Percentiles rank a stretch among this genome's conserved stretches.
These are phyloP conservation scores for Noccaea bulbosa DNA, from an alignment of 345 rosid species.

Conservation along the genomic window DNA sequence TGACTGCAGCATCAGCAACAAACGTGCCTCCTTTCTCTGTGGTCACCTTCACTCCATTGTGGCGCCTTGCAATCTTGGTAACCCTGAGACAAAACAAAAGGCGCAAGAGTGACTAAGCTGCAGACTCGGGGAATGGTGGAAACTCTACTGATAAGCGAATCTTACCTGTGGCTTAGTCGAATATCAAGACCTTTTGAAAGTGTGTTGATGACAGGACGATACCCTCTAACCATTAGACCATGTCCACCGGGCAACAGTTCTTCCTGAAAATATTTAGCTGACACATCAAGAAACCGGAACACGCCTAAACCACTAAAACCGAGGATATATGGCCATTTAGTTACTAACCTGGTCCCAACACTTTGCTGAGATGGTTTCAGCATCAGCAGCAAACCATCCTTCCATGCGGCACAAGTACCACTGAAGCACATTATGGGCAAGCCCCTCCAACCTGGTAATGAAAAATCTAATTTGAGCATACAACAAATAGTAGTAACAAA, in stretches of 20 bases:
- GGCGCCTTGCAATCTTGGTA: slow-evolving; percentile 60
- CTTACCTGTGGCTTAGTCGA: slow-evolving; percentile 77
- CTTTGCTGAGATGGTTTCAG: slow-evolving; percentile 86
- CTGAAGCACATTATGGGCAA: slow-evolving; percentile 80
- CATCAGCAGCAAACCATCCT: slow-evolving; percentile 99
- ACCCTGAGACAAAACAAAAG: slow-evolving; percentile 54
- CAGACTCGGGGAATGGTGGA: background rate
- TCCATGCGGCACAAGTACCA: slow-evolving; percentile 99
- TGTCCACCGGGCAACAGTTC: slow-evolving; percentile 95
- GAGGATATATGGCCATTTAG: background rate
- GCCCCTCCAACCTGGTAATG: slow-evolving; percentile 70
- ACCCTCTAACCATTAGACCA: slow-evolving; percentile 97
- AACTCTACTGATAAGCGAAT: background rate
- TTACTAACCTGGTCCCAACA: slow-evolving; percentile 82
- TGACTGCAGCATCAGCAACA: slow-evolving; percentile 79
- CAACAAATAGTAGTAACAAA: slow-evolving; percentile 17
- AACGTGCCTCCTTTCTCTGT: slow-evolving; percentile 71
- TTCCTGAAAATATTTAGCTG: slow-evolving; percentile 55
- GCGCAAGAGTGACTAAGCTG: slow-evolving; percentile 5
- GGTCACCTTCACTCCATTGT: slow-evolving; percentile 80
- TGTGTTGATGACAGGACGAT: slow-evolving; percentile 90
- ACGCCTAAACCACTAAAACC: slow-evolving; percentile 17
- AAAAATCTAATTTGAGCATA: slow-evolving; percentile 1
- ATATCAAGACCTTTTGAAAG: slow-evolving; percentile 96
- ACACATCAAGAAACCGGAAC: slow-evolving; percentile 7